Evolutionary conservation across 2,329 filamentous ascomycete genomes (phyloP), one percentile per base, ranked within the genome.

Genomic region (Purpureocillium takamizusanense): DNA sequence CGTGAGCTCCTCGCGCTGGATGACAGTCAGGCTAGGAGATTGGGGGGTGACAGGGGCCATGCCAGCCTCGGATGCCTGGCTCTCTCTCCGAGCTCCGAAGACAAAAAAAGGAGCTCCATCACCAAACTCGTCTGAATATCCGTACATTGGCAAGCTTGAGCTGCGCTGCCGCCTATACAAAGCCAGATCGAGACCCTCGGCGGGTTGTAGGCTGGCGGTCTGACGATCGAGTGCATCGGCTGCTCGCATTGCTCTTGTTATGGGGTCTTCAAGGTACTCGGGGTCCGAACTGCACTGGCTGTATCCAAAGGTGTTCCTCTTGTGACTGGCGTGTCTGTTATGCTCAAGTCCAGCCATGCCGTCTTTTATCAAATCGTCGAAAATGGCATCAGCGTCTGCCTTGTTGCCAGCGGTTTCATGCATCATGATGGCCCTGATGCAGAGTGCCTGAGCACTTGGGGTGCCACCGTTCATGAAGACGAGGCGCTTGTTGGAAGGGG

Each of bases 391-490:
- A 0, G 77, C 77, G 41, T 63, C 61, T n/a, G 49, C 45, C 12
- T 66, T 46, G 46, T 76, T 62, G 2, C 72, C 74, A 30, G 63
- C 50, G 1, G 71, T 74, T 39, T 72, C 56, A 41, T 74, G 60
- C 37, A 71, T 56, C 52, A 69, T 70, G 36, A 82, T 77, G 23
- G 63, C 60, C 28, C 61, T 57, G 39, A 81, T 66, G 48, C 76
- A 81, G 17, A 69, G 59, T 6, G 68, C 57, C 38, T 72, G 69
- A 2, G 76, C 76, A 39, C 68, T 63, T 9, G 70, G 63, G 3
- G 72, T 74, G 9, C 78, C 76, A 3, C 77, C 78, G 37, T 77
- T 69, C 55, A 78, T 60, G 46, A 82, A 78, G 7, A 78, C 76
- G 4, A 81, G 53, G 40, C 69, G 68, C 46, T 70, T 76, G 41